These are phyloP conservation scores for Penicillium sumatraense DNA, from an alignment of 2,329 filamentous ascomycete genomes.

Conservation along the genomic window DNA sequence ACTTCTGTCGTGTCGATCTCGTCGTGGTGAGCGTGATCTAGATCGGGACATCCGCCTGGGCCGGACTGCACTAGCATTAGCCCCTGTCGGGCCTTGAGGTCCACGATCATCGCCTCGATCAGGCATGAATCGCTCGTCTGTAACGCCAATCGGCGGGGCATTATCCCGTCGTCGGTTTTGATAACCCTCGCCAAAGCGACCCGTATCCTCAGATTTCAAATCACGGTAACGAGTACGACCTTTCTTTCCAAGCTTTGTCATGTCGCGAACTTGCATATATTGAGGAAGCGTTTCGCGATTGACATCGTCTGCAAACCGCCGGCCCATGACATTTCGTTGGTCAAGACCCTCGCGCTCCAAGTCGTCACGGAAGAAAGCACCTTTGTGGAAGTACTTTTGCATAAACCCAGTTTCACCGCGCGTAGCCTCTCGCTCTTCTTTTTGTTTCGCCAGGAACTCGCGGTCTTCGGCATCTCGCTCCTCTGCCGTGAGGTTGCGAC, in stretches of 20 bases:
- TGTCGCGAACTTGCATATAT: constrained; percentile 89
- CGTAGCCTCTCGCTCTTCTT: constrained; percentile 73
- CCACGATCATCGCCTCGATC: constrained; percentile 44
- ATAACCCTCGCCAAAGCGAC: constrained; percentile 67
- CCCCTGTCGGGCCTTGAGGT: constrained; percentile 46
- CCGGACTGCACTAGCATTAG: constrained; percentile 50
- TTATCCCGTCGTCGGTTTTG: constrained; percentile 34
- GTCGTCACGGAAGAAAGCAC: constrained; percentile 91
- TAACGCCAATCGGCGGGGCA: constrained; percentile 42
- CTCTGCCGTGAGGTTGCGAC: constrained; percentile 82
- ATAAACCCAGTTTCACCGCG: constrained; percentile 85
- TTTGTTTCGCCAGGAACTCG: constrained; percentile 75
- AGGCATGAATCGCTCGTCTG: constrained; percentile 53
- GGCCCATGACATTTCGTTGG: constrained; percentile 83
- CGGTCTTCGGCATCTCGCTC: constrained; percentile 86
- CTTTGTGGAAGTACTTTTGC: constrained; percentile 97
- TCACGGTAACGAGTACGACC: constrained; percentile 90
- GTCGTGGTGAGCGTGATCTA: constrained; percentile 58
- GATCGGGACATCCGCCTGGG: constrained; percentile 42
- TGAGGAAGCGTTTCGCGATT: constrained; percentile 85
- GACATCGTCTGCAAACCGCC: constrained; percentile 80
- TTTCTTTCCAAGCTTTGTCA: constrained; percentile 92
- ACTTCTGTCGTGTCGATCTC: constrained; percentile 49
- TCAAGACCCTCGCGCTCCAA: constrained; percentile 75
- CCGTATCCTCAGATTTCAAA: constrained; percentile 87